phyloP scores from a whole-genome alignment of 352 stramenopile genomes.

The Nothophytophthora sp. region DNA sequence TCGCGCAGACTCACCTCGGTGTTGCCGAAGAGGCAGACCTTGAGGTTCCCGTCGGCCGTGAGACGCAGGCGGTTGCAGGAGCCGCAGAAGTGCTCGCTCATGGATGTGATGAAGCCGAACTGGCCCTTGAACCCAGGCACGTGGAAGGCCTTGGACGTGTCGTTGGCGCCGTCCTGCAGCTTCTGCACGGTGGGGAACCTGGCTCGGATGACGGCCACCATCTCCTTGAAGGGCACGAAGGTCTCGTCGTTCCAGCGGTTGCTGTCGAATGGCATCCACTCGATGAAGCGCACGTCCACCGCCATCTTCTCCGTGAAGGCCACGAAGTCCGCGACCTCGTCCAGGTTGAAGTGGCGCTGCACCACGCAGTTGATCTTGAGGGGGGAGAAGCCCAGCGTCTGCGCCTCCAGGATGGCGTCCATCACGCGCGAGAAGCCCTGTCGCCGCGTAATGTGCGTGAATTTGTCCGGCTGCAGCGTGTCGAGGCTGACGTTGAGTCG shows the following conservation, averaged over 20 bases:
- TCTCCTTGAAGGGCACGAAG: constrained; percentile 95
- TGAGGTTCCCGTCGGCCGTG: constrained; percentile 95
- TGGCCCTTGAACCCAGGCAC: constrained; percentile 65
- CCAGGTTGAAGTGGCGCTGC: constrained; percentile 95
- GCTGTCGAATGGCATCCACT: constrained; percentile 99
- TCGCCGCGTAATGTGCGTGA: constrained; percentile 93
- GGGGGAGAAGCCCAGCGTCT: constrained; percentile 45
- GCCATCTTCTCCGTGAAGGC: constrained; percentile 82
- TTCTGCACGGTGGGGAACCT: constrained; percentile 55
- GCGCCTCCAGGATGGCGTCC: constrained; percentile 75
- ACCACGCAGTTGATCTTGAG: constrained; percentile 99
- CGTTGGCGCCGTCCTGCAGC: constrained; percentile 80
- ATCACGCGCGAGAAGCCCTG: constrained; percentile 88
- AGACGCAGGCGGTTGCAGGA: constrained; percentile 97
- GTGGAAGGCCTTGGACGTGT: constrained; percentile 96
- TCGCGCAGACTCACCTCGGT: constrained; percentile 94
- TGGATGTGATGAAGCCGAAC: constrained; percentile 97
- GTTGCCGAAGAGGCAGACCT: constrained; percentile 97
- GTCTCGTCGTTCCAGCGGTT: constrained; percentile 95
- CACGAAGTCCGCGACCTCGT: constrained; percentile 95
- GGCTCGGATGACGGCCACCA: constrained; percentile 67
- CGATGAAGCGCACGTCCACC: constrained; percentile 98
- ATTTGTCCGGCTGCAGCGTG: constrained; percentile 92
- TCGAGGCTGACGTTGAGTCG: constrained; percentile 97
- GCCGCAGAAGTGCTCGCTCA: constrained; percentile 98